Conservation (phyloP, 352 stramenopile species). For the Blastocystis sp. region DNA sequence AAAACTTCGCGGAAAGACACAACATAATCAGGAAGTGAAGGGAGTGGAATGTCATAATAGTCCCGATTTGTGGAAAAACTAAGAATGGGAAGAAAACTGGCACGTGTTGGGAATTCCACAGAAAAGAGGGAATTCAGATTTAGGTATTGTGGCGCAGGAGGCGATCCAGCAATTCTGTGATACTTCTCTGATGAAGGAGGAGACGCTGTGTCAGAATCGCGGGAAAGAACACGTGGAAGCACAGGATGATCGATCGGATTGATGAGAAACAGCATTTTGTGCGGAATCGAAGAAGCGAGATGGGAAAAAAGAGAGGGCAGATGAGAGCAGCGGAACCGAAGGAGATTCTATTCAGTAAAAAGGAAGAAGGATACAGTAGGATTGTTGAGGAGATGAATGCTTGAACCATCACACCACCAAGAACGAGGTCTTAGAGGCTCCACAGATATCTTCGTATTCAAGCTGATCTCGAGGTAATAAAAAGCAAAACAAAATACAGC, state of each 20-base stretch:
- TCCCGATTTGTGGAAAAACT: neutral
- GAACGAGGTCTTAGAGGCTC: neutral
- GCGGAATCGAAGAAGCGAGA: neutral
- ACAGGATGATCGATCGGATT: neutral
- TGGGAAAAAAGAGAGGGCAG: neutral
- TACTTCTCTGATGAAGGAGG: neutral
- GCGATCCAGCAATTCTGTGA: neutral
- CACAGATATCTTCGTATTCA: neutral
- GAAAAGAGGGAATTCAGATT: neutral
- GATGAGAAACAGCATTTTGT: neutral
- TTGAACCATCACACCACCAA: neutral
- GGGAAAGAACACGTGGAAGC: neutral
- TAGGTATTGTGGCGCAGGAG: neutral
- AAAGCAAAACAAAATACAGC: too few relatives aligned
- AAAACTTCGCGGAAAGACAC: neutral
- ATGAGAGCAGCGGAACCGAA: neutral
- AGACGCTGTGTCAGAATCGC: neutral
- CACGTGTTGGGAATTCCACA: neutral
- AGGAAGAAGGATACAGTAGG: neutral
- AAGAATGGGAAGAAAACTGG: neutral
- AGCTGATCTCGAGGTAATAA: too few relatives aligned
- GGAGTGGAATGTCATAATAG: neutral
- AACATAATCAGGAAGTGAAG: neutral
- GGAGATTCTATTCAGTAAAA: neutral
- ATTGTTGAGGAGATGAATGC: neutral